Conservation (phyloP, 805 yeast species). For the Candida glaebosa region DNA sequence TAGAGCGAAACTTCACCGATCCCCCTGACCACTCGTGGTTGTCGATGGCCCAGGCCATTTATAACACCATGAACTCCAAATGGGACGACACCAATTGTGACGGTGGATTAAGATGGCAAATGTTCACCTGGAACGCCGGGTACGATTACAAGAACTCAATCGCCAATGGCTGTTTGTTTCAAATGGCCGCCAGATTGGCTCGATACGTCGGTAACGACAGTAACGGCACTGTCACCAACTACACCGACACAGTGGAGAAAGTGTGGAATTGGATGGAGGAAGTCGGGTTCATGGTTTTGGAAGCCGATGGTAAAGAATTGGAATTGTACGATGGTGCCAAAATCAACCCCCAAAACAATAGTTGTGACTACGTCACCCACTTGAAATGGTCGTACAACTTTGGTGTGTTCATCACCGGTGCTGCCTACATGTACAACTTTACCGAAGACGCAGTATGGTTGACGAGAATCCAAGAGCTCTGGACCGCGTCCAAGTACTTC, state of each 20-base stretch:
- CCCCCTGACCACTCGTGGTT: slow-evolving; percentile 79
- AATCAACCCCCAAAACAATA: slow-evolving; percentile 33
- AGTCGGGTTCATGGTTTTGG: slow-evolving; percentile 22
- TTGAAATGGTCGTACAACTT: slow-evolving; percentile 69
- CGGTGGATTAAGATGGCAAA: slow-evolving; percentile 97
- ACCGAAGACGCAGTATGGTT: slow-evolving; percentile 49
- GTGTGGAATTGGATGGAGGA: slow-evolving; percentile 79
- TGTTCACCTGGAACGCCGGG: slow-evolving; percentile 90
- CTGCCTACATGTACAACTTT: slow-evolving; percentile 64
- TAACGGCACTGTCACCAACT: slow-evolving; percentile 20
- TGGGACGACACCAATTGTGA: slow-evolving; percentile 77
- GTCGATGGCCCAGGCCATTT: slow-evolving; percentile 80
- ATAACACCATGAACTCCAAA: slow-evolving; percentile 83
- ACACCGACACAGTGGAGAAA: slow-evolving; percentile 68
- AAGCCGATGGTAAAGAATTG: slow-evolving; percentile 22
- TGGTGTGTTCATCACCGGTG: slow-evolving; percentile 64
- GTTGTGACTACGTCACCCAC: slow-evolving; percentile 46
- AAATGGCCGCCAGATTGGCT: slow-evolving; percentile 81
- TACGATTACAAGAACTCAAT: slow-evolving; percentile 90
- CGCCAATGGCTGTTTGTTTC: slow-evolving; percentile 87
- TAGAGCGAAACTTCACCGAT: slow-evolving; percentile 39
- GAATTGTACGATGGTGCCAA: slow-evolving; percentile 58
- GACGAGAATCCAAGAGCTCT: slow-evolving; percentile 32
- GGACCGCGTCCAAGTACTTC: slow-evolving; percentile 41
- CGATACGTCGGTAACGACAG: slow-evolving; percentile 74